phyloP scores from a whole-genome alignment of 1,284 basidiomycete genomes.

The Ceratobasidium sp. region DNA sequence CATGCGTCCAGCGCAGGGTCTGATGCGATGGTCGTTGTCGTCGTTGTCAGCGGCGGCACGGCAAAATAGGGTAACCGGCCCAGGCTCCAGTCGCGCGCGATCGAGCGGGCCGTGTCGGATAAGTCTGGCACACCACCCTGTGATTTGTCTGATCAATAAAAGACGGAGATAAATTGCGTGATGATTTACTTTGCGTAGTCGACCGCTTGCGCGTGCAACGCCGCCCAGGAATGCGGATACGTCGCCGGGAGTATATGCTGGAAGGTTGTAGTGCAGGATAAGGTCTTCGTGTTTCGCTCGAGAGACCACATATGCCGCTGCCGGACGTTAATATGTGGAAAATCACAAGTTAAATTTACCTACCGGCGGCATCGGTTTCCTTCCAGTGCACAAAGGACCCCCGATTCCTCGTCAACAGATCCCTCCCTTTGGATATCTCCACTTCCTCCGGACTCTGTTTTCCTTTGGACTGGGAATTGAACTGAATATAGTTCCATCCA shows the following conservation, averaged over 20 bases:
- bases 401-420: slow-evolving; percentile 79
- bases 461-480: slow-evolving; percentile 48
- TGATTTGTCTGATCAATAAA: slow-evolving; percentile 38
- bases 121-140: slow-evolving; percentile 82
- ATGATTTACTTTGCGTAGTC: slow-evolving; percentile 76
- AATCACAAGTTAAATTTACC: slow-evolving; percentile 46
- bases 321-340: neutral
- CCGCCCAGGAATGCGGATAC: slow-evolving; percentile 80
- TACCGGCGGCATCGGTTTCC: slow-evolving; percentile 81
- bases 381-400: slow-evolving; percentile 89
- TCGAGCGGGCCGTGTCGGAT: slow-evolving; percentile 77
- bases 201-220: slow-evolving; percentile 78
- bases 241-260: slow-evolving; percentile 79
- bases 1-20: slow-evolving; percentile 31
- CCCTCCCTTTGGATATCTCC: slow-evolving; percentile 62
- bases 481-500: slow-evolving; percentile 67
- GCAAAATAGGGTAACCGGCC: slow-evolving; percentile 85
- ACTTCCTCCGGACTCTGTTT: slow-evolving; percentile 47
- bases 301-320: slow-evolving; percentile 78
- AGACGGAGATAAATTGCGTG: neutral
- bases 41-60: slow-evolving; percentile 56
- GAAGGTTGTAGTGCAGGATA: slow-evolving; percentile 88
- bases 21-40: slow-evolving; percentile 43
- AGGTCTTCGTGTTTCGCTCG: slow-evolving; percentile 81
- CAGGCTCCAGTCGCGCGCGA: slow-evolving; percentile 90